Base-by-base conservation (phyloP, 2,329 filamentous ascomycete genomes). In the Helotiales sp. region DNA sequence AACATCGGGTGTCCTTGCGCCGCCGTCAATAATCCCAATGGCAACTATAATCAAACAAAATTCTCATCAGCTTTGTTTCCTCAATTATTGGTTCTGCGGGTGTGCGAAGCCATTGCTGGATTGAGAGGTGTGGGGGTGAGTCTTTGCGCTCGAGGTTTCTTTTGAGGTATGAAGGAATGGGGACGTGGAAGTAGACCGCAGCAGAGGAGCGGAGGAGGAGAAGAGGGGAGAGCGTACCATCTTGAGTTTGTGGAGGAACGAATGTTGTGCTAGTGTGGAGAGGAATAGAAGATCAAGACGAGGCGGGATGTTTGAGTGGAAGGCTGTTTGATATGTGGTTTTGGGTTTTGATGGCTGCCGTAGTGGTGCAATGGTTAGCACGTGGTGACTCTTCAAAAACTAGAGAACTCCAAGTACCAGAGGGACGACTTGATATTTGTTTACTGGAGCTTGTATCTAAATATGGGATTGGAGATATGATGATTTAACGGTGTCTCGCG, bases 1-100 rank as follows among this genome's bases (percentile, higher is more conserved):
- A 96, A 88, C 89, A 97, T 98, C 3, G 95, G 93, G 74, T 97
- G 91, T 82, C 95, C 95, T 80, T 97, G 93, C 65, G 95, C 93
- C 69, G 93, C 93, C 70, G 91, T 98, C 62, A 99, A 83, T 51
- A 99, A 87, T 71, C 93, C 92, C 73, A 89, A 81, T 64, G 86
- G 86, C 66, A 89, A 74, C 86, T 89, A 50, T 25, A 29, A n/a
- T n/a, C n/a, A n/a, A n/a, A 12, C 5, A 25, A 25, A 15, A n/a
- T 48, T 29, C 46, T 34, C 44, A 10, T 40, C 22, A 40, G 36
- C 36, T 40, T 5, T 36, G 34, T 15, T 10, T 12, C 10, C 10
- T 34, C n/a, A 13, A 10, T 34, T 34, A n/a, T n/a, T n/a, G n/a
- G n/a, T n/a, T n/a, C n/a, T n/a, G n/a, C n/a, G n/a, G n/a, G n/a